These are phyloP conservation scores for Candida montana DNA, from an alignment of 805 yeast species.

Conservation along the genomic window DNA sequence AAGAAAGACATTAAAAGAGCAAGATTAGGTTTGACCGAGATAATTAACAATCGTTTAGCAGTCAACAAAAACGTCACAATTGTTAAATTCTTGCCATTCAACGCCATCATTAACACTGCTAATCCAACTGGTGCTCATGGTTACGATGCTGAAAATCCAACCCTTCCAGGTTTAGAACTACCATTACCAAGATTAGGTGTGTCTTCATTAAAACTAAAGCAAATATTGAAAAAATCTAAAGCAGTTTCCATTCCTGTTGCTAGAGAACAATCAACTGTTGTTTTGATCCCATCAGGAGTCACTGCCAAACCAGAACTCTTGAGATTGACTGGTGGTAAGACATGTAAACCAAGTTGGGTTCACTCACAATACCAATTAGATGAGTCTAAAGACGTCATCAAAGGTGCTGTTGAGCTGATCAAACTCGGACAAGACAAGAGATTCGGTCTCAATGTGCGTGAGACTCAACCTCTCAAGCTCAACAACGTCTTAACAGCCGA, in stretches of 20 bases:
- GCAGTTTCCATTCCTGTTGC: constrained; percentile 56
- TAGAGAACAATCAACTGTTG: constrained; percentile 74
- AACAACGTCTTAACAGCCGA: constrained; percentile 4
- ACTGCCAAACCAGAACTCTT: constrained; percentile 50
- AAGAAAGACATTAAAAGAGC: constrained; percentile 53
- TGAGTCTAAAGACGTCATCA: constrained; percentile 35
- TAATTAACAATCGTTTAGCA: constrained; percentile 72
- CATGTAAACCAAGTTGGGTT: constrained; percentile 78
- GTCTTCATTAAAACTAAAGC: constrained; percentile 60
- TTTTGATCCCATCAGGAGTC: constrained; percentile 43
- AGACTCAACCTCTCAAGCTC: constrained; percentile 51
- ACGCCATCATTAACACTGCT: constrained; percentile 52
- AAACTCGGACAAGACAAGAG: constrained; percentile 60
- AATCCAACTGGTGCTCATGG: constrained; percentile 67
- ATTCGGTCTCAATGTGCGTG: constrained; percentile 63
- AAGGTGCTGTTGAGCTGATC: constrained; percentile 49
- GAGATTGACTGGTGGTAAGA: constrained; percentile 77
- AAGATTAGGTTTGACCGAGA: constrained; percentile 75
- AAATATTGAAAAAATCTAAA: constrained; percentile 45
- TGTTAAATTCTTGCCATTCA: constrained; percentile 70
- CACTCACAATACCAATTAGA: constrained; percentile 70
- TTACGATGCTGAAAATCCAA: constrained; percentile 58
- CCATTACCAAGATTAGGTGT: constrained; percentile 73
- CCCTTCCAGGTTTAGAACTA: constrained; percentile 67
- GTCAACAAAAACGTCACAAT: constrained; percentile 67